phyloP scores from a whole-genome alignment of 805 yeast species.

The Teunomyces cretensis region DNA sequence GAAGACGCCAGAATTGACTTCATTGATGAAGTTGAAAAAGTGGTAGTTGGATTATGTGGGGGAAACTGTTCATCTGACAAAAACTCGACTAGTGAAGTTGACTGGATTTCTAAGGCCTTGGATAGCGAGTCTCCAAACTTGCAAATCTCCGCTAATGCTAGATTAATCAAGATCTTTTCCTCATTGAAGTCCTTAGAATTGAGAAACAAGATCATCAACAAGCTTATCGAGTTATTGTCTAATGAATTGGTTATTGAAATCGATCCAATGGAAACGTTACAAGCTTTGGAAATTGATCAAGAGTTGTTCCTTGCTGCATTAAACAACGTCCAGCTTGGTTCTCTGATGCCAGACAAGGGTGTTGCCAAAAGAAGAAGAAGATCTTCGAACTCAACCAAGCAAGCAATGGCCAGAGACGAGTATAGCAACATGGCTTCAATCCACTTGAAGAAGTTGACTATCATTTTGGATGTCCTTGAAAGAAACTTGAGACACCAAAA shows the following conservation, averaged over 20 bases:
- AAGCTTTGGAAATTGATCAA: conserved; percentile 53
- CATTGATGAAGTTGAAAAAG: conserved; percentile 50
- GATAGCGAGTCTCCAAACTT: conserved; percentile 35
- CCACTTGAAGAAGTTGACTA: conserved; percentile 76
- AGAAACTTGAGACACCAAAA: conserved; percentile 34
- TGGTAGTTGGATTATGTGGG: conserved; percentile 59
- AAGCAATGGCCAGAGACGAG: conserved; percentile 69
- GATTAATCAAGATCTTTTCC: conserved; percentile 56
- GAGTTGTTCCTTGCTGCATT: conserved; percentile 60
- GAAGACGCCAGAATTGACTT: conserved; percentile 50
- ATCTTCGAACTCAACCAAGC: conserved; percentile 74
- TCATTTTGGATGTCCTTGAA: conserved; percentile 78
- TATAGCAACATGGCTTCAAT: conserved; percentile 72
- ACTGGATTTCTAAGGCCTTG: conserved; percentile 58
- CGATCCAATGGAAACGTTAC: conserved; percentile 48
- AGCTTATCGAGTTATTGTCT: conserved; percentile 55
- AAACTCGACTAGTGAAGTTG: conserved; percentile 48
- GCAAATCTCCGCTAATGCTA: conserved; percentile 47
- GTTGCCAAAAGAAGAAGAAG: conserved; percentile 78
- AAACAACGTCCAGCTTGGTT: conserved; percentile 56
- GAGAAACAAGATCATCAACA: conserved; percentile 53
- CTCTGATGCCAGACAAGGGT: conserved; percentile 44
- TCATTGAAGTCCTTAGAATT: conserved; percentile 52
- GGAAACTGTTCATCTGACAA: conserved; percentile 50
- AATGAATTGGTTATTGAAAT: conserved; percentile 31